Base-by-base conservation (phyloP, 306 rosid species). In the Notholithocarpus densiflorus region DNA sequence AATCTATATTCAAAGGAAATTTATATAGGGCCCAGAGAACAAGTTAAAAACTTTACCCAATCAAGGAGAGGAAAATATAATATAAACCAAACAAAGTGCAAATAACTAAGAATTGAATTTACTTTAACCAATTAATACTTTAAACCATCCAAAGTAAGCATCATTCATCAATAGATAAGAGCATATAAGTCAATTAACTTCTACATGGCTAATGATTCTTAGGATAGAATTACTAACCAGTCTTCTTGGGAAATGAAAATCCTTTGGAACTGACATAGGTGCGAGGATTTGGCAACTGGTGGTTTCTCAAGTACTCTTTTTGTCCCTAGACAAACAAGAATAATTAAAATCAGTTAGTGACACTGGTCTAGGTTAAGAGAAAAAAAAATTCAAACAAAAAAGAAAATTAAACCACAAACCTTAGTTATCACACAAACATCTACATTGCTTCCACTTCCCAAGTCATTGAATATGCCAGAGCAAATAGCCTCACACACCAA, bases 401-500 rank as follows among this genome's bases (percentile, higher is more conserved):
- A 6, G 43, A 51, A 53, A 48, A 68, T 37, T 31, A 45, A 80
- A 27, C 75, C 60, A 68, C 80, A 53, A 51, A 89, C 92, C 88
- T 86, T 89, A 54, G 90, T 89, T 71, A 89, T 86, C 2, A 88
- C 87, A 65, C 92, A 88, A 62, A 88, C 54, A 72, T 88, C 91
- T 3, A 88, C 88, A 29, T 88, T 84, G 80, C 88, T 86, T 74
- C 89, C 92, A 77, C 92, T 88, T 37, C 92, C 89, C 84, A 88
- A 84, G 80, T 88, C 92, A 72, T 88, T 88, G 61, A 88, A 88
- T 20, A 88, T 88, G 27, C 92, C 89, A 20, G 92, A 86, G 81
- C 86, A 88, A 37, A 88, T 88, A 51, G 89, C 89, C 72, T 86
- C 89, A 2, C 79, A 48, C 13, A 87, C 87, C 62, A 87, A 68